Conservation (phyloP, 2,329 filamentous ascomycete genomes). For the Aspergillus unguis region DNA sequence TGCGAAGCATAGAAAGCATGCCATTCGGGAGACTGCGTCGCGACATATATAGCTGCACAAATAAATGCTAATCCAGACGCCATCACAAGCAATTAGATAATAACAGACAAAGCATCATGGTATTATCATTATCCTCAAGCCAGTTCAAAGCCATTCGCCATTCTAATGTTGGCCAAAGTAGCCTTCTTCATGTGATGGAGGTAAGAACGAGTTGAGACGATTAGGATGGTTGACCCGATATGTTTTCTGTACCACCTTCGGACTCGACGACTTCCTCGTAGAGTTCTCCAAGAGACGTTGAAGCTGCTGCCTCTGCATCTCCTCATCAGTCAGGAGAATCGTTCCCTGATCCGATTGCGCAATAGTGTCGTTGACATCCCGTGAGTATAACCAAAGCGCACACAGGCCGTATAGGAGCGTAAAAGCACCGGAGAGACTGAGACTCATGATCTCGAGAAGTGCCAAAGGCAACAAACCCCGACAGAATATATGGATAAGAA, state of each 20-base stretch:
- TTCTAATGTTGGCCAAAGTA: slow-evolving; percentile 1
- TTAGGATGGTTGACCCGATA: slow-evolving; percentile 28
- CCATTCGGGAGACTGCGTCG: no score
- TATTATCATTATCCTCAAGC: no score
- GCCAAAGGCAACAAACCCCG: slow-evolving; percentile 27
- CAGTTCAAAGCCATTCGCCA: not conserved
- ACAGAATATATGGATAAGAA: slow-evolving; percentile 32
- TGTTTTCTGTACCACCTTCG: slow-evolving; percentile 24
- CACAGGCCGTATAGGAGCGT: slow-evolving; percentile 27
- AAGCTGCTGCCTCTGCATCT: slow-evolving; percentile 40
- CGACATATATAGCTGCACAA: no score
- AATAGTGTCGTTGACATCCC: slow-evolving; percentile 11
- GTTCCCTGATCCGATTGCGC: slow-evolving; percentile 13
- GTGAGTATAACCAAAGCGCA: slow-evolving; percentile 26
- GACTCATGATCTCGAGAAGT: slow-evolving; percentile 23
- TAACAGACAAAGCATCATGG: no score
- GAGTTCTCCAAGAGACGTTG: slow-evolving; percentile 34
- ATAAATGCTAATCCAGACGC: no score
- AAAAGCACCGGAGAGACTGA: slow-evolving; percentile 29
- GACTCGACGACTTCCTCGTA: slow-evolving; percentile 18
- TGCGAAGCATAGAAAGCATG: no score
- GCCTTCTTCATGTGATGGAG: slow-evolving; percentile 4
- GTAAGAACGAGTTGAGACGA: slow-evolving; percentile 17
- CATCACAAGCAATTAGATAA: no score
- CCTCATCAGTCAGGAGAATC: slow-evolving; percentile 33